phyloP scores from a whole-genome alignment of 1,139 yeast species.

The Taphrina pruni region DNA sequence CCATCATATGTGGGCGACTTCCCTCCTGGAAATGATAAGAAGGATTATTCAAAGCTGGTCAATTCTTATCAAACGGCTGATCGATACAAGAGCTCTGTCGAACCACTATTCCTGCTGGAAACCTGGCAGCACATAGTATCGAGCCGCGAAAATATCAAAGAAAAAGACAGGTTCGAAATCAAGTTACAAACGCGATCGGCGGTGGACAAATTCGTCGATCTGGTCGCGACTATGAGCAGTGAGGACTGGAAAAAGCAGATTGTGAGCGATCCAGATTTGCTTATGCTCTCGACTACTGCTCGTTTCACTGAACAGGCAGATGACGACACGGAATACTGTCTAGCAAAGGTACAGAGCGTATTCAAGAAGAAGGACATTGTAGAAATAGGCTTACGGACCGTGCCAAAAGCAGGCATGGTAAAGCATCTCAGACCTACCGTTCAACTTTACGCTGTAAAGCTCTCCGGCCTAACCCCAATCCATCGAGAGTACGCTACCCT shows the following conservation, averaged over 20 bases:
- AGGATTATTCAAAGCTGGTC: constrained; percentile 54
- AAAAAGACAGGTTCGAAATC: constrained; percentile 65
- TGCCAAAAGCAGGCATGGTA: constrained; percentile 59
- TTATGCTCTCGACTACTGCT: constrained; percentile 63
- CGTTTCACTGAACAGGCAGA: constrained; percentile 18
- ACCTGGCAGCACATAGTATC: constrained; percentile 91
- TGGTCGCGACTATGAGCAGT: constrained; percentile 75
- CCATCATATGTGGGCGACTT: constrained; percentile 63
- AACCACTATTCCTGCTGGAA: constrained; percentile 82
- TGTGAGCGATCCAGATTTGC: constrained; percentile 75
- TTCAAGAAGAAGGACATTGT: constrained; percentile 64
- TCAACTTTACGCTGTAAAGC: constrained; percentile 68
- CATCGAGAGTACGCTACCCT: constrained; percentile 92
- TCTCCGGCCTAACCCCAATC: constrained; percentile 69
- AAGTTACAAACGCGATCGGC: constrained; percentile 79
- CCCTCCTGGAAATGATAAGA: constrained; percentile 58
- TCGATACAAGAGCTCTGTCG: constrained; percentile 71
- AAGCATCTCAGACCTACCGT: constrained; percentile 67
- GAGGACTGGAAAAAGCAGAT: constrained; percentile 60
- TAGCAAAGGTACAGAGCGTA: constrained; percentile 78
- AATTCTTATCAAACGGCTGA: constrained; percentile 62
- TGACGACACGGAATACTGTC: constrained; percentile 57
- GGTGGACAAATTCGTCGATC: constrained; percentile 86
- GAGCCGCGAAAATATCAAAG: constrained; percentile 66
- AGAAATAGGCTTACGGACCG: constrained; percentile 76